A percentile compares a stretch with the other conserved stretches of the same genome.
Conservation (phyloP, 305 asterid genomes). For the Fraxinus dipetala region DNA sequence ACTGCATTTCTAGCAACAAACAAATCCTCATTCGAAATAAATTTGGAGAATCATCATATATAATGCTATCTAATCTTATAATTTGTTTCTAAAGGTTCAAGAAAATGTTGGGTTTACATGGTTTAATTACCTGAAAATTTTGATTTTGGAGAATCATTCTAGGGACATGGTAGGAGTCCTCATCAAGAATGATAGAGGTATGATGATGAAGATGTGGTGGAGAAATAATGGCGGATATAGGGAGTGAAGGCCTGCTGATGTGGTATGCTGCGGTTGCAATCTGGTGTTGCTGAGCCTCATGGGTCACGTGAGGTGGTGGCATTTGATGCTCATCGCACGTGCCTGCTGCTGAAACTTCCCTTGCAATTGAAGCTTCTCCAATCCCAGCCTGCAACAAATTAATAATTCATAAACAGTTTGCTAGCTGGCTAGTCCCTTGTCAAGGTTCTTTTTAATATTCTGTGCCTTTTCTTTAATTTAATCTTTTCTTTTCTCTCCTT, state of each 20-base stretch:
- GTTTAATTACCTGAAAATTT: constrained; percentile 55
- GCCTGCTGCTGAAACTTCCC: constrained; percentile 43
- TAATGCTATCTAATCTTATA: constrained; percentile 2
- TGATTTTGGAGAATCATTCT: constrained; percentile 60
- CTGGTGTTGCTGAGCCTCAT: constrained; percentile 36
- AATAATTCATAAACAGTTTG: constrained; percentile 1
- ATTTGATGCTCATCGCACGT: constrained; percentile 53
- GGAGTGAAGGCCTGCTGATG: constrained; percentile 69
- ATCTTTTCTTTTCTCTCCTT: not conserved
- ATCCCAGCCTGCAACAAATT: constrained; percentile 52
- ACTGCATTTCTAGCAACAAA: not conserved
- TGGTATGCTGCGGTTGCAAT: constrained; percentile 60
- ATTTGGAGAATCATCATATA: not conserved
- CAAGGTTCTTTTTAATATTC: not conserved
- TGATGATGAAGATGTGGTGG: constrained; percentile 64
- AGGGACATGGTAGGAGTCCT: constrained; percentile 68
- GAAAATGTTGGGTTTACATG: not conserved
- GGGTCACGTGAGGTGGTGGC: constrained; percentile 44
- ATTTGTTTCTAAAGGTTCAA: constrained; percentile 13
- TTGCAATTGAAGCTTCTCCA: constrained; percentile 65
- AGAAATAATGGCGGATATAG: constrained; percentile 71
- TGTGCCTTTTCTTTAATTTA: not conserved
- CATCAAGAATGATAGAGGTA: constrained; percentile 62
- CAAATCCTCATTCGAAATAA: not conserved
- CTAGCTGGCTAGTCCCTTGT: not conserved